Evolutionary conservation across 805 yeast species (phyloP).

Genomic region (Candida quercuum): DNA sequence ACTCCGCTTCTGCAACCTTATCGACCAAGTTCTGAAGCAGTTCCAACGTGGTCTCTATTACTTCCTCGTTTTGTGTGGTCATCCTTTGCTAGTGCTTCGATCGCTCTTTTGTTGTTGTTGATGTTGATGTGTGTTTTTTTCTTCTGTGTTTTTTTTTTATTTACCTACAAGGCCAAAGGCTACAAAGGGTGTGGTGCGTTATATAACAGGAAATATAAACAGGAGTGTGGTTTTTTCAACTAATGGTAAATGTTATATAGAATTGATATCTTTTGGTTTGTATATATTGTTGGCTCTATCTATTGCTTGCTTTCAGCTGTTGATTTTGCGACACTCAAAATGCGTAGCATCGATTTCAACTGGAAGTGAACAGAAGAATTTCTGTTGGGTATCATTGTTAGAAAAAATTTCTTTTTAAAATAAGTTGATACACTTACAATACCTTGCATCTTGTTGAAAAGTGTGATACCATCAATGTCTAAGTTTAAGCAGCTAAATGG

Average conservation of each 20-base stretch:
- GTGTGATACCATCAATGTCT: slow-evolving; percentile 32
- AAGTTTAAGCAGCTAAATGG: slow-evolving; percentile 37
- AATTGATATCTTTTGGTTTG: too few relatives aligned
- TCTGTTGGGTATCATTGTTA: slow-evolving; percentile 16
- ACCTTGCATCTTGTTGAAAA: slow-evolving; percentile 45
- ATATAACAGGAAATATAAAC: too few relatives aligned
- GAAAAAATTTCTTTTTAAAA: neutral
- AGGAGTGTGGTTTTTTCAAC: too few relatives aligned
- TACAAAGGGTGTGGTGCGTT: too few relatives aligned
- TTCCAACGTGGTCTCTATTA: neutral
- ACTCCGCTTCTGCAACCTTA: neutral
- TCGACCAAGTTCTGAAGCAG: neutral
- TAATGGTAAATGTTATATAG: too few relatives aligned
- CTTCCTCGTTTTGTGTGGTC: neutral
- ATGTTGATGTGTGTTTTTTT: too few relatives aligned
- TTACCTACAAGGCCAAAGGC: too few relatives aligned
- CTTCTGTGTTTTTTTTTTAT: too few relatives aligned
- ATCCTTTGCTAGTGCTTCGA: too few relatives aligned
- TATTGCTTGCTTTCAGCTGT: neutral
- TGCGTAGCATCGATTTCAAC: slow-evolving; percentile 44
- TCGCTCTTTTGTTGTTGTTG: too few relatives aligned
- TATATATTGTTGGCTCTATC: neutral
- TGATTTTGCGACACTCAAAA: slow-evolving; percentile 43
- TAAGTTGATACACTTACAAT: slow-evolving; percentile 18
- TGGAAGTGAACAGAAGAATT: slow-evolving; percentile 46